Evolutionary conservation across 1,284 basidiomycete species (phyloP), one percentile per base, ranked within the genome.

Genomic region (Microbotryomycetes sp.): DNA sequence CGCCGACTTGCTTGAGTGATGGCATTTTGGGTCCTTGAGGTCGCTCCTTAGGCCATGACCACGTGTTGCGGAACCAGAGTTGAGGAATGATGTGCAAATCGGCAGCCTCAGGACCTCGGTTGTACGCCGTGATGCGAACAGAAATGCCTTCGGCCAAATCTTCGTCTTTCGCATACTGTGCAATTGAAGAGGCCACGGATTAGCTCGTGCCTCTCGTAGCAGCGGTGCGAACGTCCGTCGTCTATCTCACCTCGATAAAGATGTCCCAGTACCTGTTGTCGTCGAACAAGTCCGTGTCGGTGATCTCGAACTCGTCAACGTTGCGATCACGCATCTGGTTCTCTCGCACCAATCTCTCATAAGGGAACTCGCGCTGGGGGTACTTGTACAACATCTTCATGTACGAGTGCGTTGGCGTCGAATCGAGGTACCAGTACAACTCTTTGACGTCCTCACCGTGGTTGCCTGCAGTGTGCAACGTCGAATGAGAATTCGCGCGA

Each of bases 361-460:
- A 98, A 0, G 94, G 94, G 77, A 84, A 98, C 50, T 82, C 80
- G 68, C 84, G 81, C 77, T 98, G 94, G 16, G 94, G 93, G 73
- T 97, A 97, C 77, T 97, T 97, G 85, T 97, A 97, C 63, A 97
- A 51, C 64, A 65, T 65, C 78, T 97, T 98, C 94, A 97, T 97
- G 82, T 97, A 98, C 31, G 91, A 94, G 76, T 98, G 94, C 1
- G 93, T 97, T 23, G 94, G 94, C 0, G 94, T 96, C 56, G 90
- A 96, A 77, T 97, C 94, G 69, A 98, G 84, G 77, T 98, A 97
- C 76, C 93, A 98, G 77, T 97, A 97, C 30, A 97, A 80, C 75
- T 98, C 94, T 79, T 97, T 97, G 79, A 93, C 91, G 75, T 98
- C 94, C 77, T 98, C 94, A 68, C 94, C 94, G 77, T 98, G 94